Evolutionary conservation across 495 filamentous ascomycete species (phyloP), one percentile per base, ranked within the genome.

Genomic region (Lophiostoma macrostomum): DNA sequence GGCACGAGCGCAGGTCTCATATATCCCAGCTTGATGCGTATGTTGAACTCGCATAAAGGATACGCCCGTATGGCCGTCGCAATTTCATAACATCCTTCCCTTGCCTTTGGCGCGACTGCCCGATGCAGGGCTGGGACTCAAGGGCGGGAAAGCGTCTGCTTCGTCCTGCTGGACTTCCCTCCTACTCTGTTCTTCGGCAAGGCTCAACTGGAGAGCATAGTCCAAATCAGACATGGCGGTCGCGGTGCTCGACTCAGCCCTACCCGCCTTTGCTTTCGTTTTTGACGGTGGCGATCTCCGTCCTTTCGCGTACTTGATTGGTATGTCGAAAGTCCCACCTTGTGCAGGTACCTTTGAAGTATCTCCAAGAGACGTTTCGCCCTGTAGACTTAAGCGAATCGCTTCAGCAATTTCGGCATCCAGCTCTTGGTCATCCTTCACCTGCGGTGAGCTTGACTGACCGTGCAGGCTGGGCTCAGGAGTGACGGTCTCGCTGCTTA

Each of bases 391-490:
- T 5, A 89, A 72, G 0, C 87, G 79, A 53, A 93, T 93, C 0
- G 90, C 90, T 60, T 87, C 80, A 34, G 87, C 86, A 14, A 94
- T 77, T 48, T 91, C 86, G 3, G 81, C 81, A 46, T 91, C 87
- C 28, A 84, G 76, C 30, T 80, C 79, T 22, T 79, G 73, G 23
- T 86, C 79, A 4, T 77, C 71, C 32, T 80, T 69, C 1, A 71
- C 27, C 11, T 1, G 31, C 1, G 46, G 41, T 4, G 60, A 41
- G 16, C 35, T 14, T 0, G 38, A 31, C n/a, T 54, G 43, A 5
- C 31, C 51, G 11, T 31, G 12, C 10, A 52, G 29, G 30, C 51
- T 56, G 24, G 41, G 40, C 22, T 59, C 56, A 8, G 59, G 51
- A 4, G 65, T 59, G 12, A 52, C 50, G 3, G 57, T 56, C 19